These are phyloP conservation scores for Eimeria sp. DNA, from an alignment of 169 alveolate genomes.

Conservation along the genomic window DNA sequence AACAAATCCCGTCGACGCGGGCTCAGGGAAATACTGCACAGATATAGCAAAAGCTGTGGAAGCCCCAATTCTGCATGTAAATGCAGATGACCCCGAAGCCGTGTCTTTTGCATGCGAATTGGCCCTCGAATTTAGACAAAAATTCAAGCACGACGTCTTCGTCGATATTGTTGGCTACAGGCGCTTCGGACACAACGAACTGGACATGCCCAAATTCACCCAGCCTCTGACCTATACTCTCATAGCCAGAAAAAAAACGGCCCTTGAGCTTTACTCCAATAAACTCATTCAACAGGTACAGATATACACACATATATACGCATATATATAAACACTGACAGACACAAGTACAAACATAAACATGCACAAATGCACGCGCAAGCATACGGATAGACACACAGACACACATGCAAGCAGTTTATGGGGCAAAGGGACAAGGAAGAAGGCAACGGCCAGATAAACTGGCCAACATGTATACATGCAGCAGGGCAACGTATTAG, in stretches of 20 bases:
- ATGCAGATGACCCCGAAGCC: slow-evolving; percentile 96
- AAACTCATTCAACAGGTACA: slow-evolving; percentile 87
- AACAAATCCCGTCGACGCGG: slow-evolving; percentile 95
- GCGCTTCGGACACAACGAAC: slow-evolving; percentile 97
- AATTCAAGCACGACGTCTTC: slow-evolving; percentile 94
- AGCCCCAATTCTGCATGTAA: slow-evolving; percentile 97
- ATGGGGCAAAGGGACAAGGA: too few species aligned
- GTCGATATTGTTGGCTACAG: slow-evolving; percentile 97
- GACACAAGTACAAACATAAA: background rate
- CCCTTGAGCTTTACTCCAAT: slow-evolving; percentile 90
- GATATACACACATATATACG: background rate
- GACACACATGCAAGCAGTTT: too few species aligned
- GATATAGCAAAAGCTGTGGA: slow-evolving; percentile 95
- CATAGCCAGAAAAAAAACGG: slow-evolving; percentile 92
- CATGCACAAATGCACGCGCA: background rate
- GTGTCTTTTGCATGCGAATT: slow-evolving; percentile 93
- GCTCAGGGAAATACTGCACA: slow-evolving; percentile 95
- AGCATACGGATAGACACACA: background rate
- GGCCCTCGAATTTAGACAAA: slow-evolving; percentile 95
- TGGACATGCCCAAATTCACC: slow-evolving; percentile 98
- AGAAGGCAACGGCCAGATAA: too few species aligned
- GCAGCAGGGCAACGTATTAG: too few species aligned
- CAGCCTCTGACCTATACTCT: slow-evolving; percentile 95
- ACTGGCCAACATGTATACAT: too few species aligned
- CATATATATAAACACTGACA: background rate